Evolutionary conservation across 257 asterid genomes (phyloP).

Genomic region (Fraxinus quadrangulata): DNA sequence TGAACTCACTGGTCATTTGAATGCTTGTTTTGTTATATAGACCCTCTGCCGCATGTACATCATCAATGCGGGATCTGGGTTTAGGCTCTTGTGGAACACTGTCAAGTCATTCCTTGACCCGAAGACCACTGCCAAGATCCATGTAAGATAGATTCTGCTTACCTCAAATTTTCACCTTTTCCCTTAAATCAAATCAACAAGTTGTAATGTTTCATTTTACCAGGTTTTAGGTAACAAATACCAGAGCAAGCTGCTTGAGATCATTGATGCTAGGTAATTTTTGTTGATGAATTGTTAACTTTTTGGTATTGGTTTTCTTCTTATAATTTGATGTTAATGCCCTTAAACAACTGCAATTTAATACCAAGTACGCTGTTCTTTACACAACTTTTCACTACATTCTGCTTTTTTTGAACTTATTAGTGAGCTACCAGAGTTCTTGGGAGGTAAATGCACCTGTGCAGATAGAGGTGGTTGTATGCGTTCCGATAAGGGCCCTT

Average conservation of each 20-base stretch:
- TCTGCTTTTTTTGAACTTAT: conserved; percentile 20
- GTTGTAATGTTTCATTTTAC: conserved; percentile 5
- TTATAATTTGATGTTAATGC: neutral
- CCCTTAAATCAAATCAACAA: neutral
- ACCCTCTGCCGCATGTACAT: conserved; percentile 89
- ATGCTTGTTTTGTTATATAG: conserved; percentile 32
- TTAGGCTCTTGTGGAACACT: conserved; percentile 96
- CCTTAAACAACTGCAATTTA: neutral
- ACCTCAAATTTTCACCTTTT: neutral
- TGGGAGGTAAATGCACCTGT: conserved; percentile 95
- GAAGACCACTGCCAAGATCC: conserved; percentile 90
- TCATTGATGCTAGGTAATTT: conserved; percentile 78
- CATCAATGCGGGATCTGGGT: conserved; percentile 96
- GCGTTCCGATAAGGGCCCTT: conserved; percentile 92
- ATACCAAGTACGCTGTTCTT: neutral
- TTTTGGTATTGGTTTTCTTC: conserved; percentile 2
- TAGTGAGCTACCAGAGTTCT: conserved; percentile 93
- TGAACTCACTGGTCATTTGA: neutral
- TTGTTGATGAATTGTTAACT: neutral
- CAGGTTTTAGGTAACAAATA: conserved; percentile 89
- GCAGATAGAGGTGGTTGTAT: conserved; percentile 87
- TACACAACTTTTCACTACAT: conserved; percentile 8
- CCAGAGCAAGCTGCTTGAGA: conserved; percentile 92
- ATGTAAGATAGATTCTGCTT: conserved; percentile 45
- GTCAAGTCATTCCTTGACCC: conserved; percentile 96